Evolutionary conservation across 345 rosid genomes (phyloP), one percentile per base, ranked within the genome.

Genomic region (Zanthoxylum bungeanum): DNA sequence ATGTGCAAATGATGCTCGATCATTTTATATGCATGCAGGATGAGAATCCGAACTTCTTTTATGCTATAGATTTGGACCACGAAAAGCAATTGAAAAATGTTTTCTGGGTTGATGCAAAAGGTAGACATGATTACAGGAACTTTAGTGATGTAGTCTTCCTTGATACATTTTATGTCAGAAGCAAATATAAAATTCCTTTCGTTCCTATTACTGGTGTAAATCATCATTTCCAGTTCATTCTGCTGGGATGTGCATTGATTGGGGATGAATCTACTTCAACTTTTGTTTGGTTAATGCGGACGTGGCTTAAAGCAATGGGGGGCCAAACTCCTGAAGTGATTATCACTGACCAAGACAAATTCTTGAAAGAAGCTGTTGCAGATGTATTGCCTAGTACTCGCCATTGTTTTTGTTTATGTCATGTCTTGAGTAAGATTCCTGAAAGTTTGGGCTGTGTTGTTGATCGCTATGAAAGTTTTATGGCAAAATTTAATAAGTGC

Each of bases 351-450:
- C 80, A 76, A 63, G 77, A 72, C 34, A 77, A 69, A 69, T 67
- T 21, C 61, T 42, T 84, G 60, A 69, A 34, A 21, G 82, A 77
- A 77, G 88, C 84, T 12, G 79, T 77, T 42, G 70, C 66, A 16
- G 56, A 75, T 22, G 82, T 79, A 2, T 77, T 84, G 62, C 84
- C 82, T 3, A 60, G 65, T 50, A 58, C 80, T 16, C 64, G 72
- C 28, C 88, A 82, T 67, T 77, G 80, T 56, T 77, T 75, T 75
- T 75, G 85, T 71, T 69, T 84, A 47, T 82, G 85, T 85, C 83
- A 84, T 27, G 56, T 84, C 34, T 71, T 81, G 62, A 69, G 58
- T 53, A 75, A 60, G 71, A 68, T 84, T 31, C 76, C 76, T n/a
- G 69, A 70, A 33, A 61, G 50, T 10, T 56, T 81, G 73, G 79